Evolutionary conservation across 768 basidiomycete genomes (phyloP).

Genomic region (Mycena capillaripes): DNA sequence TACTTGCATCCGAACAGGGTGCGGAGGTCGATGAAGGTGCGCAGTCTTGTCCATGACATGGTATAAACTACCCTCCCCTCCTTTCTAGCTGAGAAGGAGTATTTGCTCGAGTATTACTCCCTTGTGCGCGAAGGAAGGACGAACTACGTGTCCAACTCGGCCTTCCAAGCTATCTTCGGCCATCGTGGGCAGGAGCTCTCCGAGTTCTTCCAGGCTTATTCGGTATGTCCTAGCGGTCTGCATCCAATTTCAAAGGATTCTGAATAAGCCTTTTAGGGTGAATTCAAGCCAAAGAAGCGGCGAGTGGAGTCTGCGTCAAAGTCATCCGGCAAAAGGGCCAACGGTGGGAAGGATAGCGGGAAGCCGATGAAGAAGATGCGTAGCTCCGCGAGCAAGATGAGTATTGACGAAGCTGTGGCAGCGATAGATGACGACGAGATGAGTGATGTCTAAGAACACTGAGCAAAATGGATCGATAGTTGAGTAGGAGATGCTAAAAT

Average conservation of each 20-base stretch:
- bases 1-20: not conserved
- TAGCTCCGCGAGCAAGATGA: not conserved
- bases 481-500: not conserved
- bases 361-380: not conserved
- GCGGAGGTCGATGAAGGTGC: not conserved
- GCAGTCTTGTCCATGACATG: not conserved
- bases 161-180: slow-evolving; percentile 42
- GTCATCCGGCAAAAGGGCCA: not conserved
- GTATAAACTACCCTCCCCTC: slow-evolving; percentile 8
- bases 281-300: not conserved
- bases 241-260: not conserved
- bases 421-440: too few relatives aligned
- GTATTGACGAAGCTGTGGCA: not conserved
- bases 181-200: not conserved
- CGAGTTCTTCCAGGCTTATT: slow-evolving; percentile 13
- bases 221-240: not conserved
- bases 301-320: not conserved
- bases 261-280: not conserved
- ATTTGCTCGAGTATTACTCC: slow-evolving; percentile 51
- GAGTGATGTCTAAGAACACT: not conserved
- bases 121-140: slow-evolving; percentile 51
- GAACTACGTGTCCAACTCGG: slow-evolving; percentile 40
- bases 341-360: not conserved
- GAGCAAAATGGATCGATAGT: not conserved
- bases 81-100: slow-evolving; percentile 45